A percentile compares a stretch with the other conserved stretches of the same genome.
Evolutionary conservation across 805 yeast species (phyloP).

Genomic region (Ogataea degrootiae): DNA sequence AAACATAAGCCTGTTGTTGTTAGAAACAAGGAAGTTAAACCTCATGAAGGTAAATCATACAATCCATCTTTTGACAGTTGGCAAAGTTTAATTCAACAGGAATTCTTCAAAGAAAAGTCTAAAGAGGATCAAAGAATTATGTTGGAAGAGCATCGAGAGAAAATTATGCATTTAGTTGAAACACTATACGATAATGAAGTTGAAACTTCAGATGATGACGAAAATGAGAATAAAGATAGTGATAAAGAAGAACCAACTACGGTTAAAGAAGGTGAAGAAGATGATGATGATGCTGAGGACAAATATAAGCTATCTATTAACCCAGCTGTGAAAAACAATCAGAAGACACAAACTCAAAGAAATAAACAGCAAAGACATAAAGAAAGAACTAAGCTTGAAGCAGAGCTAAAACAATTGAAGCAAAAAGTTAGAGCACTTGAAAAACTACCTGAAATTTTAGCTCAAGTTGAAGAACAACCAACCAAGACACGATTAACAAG

Average conservation of each 20-base stretch:
- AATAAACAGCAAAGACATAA: slow-evolving; percentile 62
- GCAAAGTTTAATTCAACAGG: slow-evolving; percentile 65
- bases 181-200: slow-evolving; percentile 58
- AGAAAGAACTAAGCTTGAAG: slow-evolving; percentile 51
- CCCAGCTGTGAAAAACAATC: slow-evolving; percentile 60
- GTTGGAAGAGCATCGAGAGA: slow-evolving; percentile 57
- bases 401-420: slow-evolving; percentile 52
- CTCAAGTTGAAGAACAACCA: slow-evolving; percentile 12
- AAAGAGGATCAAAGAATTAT: slow-evolving; percentile 60
- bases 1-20: slow-evolving; percentile 49
- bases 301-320: slow-evolving; percentile 59
- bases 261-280: slow-evolving; percentile 33
- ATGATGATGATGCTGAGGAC: slow-evolving; percentile 27
- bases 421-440: slow-evolving; percentile 55
- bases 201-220: slow-evolving; percentile 35
- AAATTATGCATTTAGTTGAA: slow-evolving; percentile 61
- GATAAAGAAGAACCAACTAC: slow-evolving; percentile 32
- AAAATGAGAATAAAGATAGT: slow-evolving; percentile 34
- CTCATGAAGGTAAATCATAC: slow-evolving; percentile 88
- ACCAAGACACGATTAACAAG: slow-evolving; percentile 6
- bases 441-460: slow-evolving; percentile 42
- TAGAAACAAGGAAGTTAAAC: slow-evolving; percentile 44
- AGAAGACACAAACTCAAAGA: slow-evolving; percentile 75
- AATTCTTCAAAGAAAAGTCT: slow-evolving; percentile 59
- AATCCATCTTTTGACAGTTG: slow-evolving; percentile 85